Conservation (phyloP, 352 stramenopile species). For the Phytophthora boehmeriae region DNA sequence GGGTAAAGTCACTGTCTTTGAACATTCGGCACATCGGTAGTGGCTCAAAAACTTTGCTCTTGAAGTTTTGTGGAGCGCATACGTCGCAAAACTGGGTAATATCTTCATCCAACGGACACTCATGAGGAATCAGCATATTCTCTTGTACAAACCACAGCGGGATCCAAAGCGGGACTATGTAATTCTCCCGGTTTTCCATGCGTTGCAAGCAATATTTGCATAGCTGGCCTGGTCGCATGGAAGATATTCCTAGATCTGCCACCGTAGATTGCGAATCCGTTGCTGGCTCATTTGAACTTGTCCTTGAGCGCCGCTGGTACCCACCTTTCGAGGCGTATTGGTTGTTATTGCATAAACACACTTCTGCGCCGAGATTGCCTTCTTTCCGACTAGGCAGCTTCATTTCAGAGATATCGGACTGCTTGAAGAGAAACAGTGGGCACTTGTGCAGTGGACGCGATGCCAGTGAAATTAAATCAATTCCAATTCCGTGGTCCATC, state of each 20-base stretch:
- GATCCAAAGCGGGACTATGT: constrained; percentile 81
- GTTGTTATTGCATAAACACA: constrained; percentile 57
- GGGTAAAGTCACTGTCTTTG: constrained; percentile 41
- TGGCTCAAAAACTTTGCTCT: constrained; percentile 68
- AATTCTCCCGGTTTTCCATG: constrained; percentile 66
- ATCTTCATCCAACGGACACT: constrained; percentile 69
- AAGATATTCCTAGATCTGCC: constrained; percentile 40
- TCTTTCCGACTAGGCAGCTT: constrained; percentile 54
- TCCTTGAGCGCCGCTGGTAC: constrained; percentile 47
- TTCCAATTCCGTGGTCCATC: constrained; percentile 99
- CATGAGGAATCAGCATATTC: constrained; percentile 73
- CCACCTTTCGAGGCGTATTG: constrained; percentile 28
- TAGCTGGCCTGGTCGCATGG: constrained; percentile 45
- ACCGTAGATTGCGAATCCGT: constrained; percentile 44
- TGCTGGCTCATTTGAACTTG: constrained; percentile 47
- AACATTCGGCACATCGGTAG: constrained; percentile 85
- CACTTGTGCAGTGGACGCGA: constrained; percentile 97
- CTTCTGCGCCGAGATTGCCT: constrained; percentile 38
- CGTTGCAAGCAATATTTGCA: constrained; percentile 76
- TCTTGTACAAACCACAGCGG: constrained; percentile 86
- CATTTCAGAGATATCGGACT: constrained; percentile 70
- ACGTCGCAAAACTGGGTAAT: constrained; percentile 69
- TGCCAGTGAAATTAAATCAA: constrained; percentile 96
- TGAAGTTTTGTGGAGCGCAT: constrained; percentile 55
- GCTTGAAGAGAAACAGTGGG: constrained; percentile 97